phyloP scores from a whole-genome alignment of 2,329 filamentous ascomycete genomes.

The Microcyclospora tardicrescens region DNA sequence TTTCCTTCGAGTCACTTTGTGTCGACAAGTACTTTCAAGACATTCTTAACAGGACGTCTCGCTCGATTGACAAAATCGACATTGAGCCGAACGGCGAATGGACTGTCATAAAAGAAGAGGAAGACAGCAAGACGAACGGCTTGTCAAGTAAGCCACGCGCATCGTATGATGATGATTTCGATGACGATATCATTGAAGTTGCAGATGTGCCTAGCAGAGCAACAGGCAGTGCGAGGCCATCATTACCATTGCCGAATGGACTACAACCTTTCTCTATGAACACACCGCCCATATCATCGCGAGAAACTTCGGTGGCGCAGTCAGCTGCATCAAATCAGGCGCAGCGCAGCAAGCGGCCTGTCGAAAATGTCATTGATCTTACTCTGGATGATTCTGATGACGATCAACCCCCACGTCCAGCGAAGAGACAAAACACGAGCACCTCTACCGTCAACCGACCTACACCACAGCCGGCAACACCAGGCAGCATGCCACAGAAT shows the following conservation, averaged over 20 bases:
- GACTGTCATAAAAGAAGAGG: constrained; percentile 39
- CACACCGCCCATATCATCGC: constrained; percentile 34
- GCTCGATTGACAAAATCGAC: constrained; percentile 67
- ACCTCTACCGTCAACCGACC: no score
- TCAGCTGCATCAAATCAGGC: constrained; percentile 19
- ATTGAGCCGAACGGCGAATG: constrained; percentile 81
- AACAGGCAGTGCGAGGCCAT: constrained; percentile 27
- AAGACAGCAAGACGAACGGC: constrained; percentile 24
- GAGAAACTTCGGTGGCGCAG: constrained; percentile 26
- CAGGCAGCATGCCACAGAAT: constrained; percentile 3
- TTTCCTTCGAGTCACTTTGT: constrained; percentile 68
- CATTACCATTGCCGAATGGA: constrained; percentile 15
- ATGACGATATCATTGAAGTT: constrained; percentile 33
- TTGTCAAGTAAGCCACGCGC: constrained; percentile 24
- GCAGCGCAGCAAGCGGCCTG: constrained; percentile 30
- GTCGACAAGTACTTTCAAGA: constrained; percentile 87
- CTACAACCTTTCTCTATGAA: constrained; percentile 25
- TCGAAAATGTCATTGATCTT: constrained; percentile 36
- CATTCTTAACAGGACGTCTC: constrained; percentile 62
- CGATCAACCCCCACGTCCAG: constrained; percentile 26
- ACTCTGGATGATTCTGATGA: constrained; percentile 35
- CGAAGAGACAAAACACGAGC: constrained; percentile 18
- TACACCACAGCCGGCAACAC: no score
- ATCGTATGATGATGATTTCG: constrained; percentile 27
- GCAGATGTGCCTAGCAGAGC: constrained; percentile 19